Base-by-base conservation (phyloP, 177 flowering plant genomes). In the Vitis hybrid region DNA sequence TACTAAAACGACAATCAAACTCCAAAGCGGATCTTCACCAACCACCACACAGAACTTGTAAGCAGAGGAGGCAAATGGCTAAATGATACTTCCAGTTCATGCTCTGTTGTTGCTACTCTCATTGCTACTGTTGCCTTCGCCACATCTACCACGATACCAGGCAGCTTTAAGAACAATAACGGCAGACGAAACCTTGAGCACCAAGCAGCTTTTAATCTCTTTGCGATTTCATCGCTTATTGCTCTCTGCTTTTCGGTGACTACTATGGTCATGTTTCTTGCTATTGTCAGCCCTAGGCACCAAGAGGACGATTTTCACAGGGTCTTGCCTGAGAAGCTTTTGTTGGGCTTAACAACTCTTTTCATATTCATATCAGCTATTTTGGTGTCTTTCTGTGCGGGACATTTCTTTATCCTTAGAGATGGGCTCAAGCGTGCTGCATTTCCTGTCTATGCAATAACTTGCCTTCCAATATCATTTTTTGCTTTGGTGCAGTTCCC, bases 191-290 rank as follows among this genome's bases (percentile, higher is more conserved):
- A 16, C 1, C 75, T 84, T 0, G 80, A 68, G 49, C 22, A 67
- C 53, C 52, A 75, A 9, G 77, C 75, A 1, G 77, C 80, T 2
- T 83, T 83, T 65, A 18, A 70, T 11, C 39, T 80, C 6, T 83
- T 84, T 51, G 78, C 85, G 6, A 60, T 84, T 15, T 53, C 83
- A 0, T 80, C 84, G 0, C 79, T 82, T 0, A 51, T 82, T 0
- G 82, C 84, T 0, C 84, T 84, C 31, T 80, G 79, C 72, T 80
- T 71, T 74, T 84, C 87, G 0, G 77, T 84, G 22, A 84, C 84
- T 0, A 3, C 81, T 1, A 19, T 82, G 3, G 53, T 84, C 49
- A 70, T 82, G 74, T 84, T 84, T 65, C 79, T 82, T 0, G 39
- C 84, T 1, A 80, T 84, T n/a, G 70, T 82, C n/a, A 84, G 85